Percentiles rank a stretch among this genome's conserved stretches.
Evolutionary conservation across 2,329 filamentous ascomycete species (phyloP).

Genomic region (Penicillium sp.): DNA sequence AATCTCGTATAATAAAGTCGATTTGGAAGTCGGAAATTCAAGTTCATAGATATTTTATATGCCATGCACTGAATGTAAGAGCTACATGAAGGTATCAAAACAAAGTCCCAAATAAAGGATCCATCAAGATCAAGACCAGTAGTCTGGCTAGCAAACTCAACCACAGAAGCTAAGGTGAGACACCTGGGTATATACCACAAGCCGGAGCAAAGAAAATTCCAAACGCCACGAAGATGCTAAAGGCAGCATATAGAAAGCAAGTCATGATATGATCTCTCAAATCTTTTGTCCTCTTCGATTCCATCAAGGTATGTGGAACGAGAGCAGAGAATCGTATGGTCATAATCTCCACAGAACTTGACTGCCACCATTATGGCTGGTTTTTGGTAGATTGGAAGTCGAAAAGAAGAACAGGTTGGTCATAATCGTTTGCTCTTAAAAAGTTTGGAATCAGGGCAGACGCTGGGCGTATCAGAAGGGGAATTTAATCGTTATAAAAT

Average conservation of each 20-base stretch:
- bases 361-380: background rate
- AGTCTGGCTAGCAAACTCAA: slow-evolving; percentile 12
- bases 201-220: slow-evolving; percentile 10
- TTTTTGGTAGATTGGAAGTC: background rate
- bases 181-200: slow-evolving; percentile 20
- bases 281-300: background rate
- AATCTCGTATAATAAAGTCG: too few relatives aligned
- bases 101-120: background rate
- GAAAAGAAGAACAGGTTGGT: background rate
- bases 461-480: background rate
- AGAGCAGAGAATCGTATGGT: background rate
- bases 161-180: slow-evolving; percentile 14
- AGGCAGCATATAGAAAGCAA: slow-evolving; percentile 2
- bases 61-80: slow-evolving; percentile 2
- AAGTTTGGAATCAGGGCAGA: background rate
- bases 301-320: background rate
- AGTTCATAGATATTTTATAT: background rate
- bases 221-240: slow-evolving; percentile 15
- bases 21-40: background rate
- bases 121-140: background rate
- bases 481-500: background rate
- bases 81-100: background rate
- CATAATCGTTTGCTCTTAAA: background rate
- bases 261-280: slow-evolving; percentile 3
- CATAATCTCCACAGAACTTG: background rate